Evolutionary conservation across 495 filamentous ascomycete species (phyloP), one percentile per base, ranked within the genome.

Genomic region (Daldinia vernicosa): DNA sequence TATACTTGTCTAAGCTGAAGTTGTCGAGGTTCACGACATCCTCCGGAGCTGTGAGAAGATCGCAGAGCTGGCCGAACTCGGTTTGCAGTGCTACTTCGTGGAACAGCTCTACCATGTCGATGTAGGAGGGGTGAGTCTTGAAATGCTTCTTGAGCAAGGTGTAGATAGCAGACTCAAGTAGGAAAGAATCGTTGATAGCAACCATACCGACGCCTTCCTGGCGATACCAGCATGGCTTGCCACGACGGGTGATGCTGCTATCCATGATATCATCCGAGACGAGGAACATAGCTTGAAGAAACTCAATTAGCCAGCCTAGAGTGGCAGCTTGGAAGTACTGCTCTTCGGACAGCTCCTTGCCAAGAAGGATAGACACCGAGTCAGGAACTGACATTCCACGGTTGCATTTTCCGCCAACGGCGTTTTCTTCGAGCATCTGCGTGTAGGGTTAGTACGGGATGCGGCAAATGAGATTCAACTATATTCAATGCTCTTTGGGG

Each of bases 231-330:
- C 95, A 99, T 3, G 95, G 94, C 80, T 89, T 87, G 60, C 94
- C 93, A 68, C 95, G 93, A 40, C 95, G 92, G 43, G 95, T 99
- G 80, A 95, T 93, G 69, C 91, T 94, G 74, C 85, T 78, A 84
- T 99, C 95, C 95, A 99, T 99, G 73, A 98, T 97, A 81, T 99
- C 95, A 81, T 99, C 95, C 67, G 93, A 93, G 72, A 99, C 95
- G 57, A 99, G 88, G 87, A 99, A 99, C 88, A 97, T 98, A 63
- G 95, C 95, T 84, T 99, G 95, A 35, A 99, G 91, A 39, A 99
- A 85, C 86, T 99, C 95, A 70, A 94, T 97, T 83, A 97, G 88
- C 95, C 95, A 99, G 66, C 95, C 95, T 52, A 99, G 87, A 17
- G 91, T 89, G 43, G 93, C 91, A 59, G 94, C 83, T 58, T 90